phyloP scores from a whole-genome alignment of 495 filamentous ascomycete species.

The Oidiodendron maius region DNA sequence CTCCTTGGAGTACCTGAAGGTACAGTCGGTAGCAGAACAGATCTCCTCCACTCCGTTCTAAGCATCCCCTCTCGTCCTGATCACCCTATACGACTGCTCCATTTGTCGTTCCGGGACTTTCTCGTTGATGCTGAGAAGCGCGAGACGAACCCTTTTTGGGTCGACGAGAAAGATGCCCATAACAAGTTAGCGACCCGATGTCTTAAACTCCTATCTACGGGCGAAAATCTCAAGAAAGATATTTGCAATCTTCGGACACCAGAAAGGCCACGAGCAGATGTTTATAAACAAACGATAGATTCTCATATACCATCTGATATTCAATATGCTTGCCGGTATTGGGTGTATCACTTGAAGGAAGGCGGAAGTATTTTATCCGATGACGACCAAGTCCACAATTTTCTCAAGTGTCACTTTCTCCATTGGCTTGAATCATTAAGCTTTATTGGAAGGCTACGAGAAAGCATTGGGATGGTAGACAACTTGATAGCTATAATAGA shows the following conservation, averaged over 20 bases:
- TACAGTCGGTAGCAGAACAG: constrained; percentile 11
- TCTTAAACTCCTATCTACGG: constrained; percentile 26
- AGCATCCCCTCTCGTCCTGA: constrained; percentile 13
- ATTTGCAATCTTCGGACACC: constrained; percentile 31
- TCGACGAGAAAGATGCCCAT: constrained; percentile 33
- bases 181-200: constrained; percentile 26
- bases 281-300: constrained; percentile 15
- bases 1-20: constrained; percentile 15
- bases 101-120: constrained; percentile 48
- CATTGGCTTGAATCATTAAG: constrained; percentile 40
- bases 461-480: constrained; percentile 19
- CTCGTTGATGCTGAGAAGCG: constrained; percentile 31
- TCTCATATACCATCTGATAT: constrained; percentile 23
- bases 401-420: constrained; percentile 37
- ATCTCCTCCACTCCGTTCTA: constrained; percentile 25
- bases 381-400: constrained; percentile 23
- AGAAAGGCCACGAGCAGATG: constrained; percentile 15
- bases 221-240: constrained; percentile 26
- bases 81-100: constrained; percentile 24
- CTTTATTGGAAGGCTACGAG: constrained; percentile 26
- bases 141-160: constrained; percentile 29
- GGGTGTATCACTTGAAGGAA: constrained; percentile 37
- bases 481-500: constrained; percentile 13
- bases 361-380: constrained; percentile 20
- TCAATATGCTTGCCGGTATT: no score